Percentiles rank a stretch among this genome's conserved stretches.
phyloP scores from a whole-genome alignment of 2,329 filamentous ascomycete genomes.

The Talaromyces pinophilus region DNA sequence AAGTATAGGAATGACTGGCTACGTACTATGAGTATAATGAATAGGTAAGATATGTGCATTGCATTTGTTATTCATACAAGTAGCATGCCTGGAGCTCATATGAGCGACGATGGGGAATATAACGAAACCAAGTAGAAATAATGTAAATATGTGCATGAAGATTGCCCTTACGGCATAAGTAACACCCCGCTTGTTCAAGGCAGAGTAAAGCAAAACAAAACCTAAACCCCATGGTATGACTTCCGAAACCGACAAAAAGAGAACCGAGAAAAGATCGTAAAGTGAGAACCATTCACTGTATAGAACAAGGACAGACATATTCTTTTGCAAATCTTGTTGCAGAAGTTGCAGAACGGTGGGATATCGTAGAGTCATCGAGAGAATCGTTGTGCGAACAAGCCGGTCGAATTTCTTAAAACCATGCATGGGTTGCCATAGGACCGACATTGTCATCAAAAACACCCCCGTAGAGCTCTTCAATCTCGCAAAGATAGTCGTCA shows the following conservation, averaged over 20 bases:
- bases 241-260: slow-evolving; percentile 13
- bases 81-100: not conserved
- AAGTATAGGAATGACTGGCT: not conserved
- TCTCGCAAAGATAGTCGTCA: slow-evolving; percentile 80
- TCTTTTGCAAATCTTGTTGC: not conserved
- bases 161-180: slow-evolving; percentile 15
- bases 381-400: not conserved
- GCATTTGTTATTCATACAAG: slow-evolving; percentile 1
- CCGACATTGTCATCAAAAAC: slow-evolving; percentile 57
- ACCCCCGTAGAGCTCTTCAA: slow-evolving; percentile 66
- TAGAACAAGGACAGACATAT: not conserved
- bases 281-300: slow-evolving; percentile 11
- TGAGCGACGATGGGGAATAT: not conserved
- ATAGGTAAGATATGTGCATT: slow-evolving; percentile 11
- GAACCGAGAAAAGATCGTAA: slow-evolving; percentile 10
- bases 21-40: not conserved
- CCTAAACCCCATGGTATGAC: slow-evolving; percentile 18
- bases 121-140: not conserved
- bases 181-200: not conserved
- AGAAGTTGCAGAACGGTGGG: not conserved
- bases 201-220: slow-evolving; percentile 10
- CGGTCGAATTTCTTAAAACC: slow-evolving; percentile 33
- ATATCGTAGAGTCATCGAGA: slow-evolving; percentile 20
- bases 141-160: slow-evolving; percentile 23
- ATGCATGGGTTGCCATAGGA: slow-evolving; percentile 37